phyloP scores from a whole-genome alignment of 768 basidiomycete genomes.

The Plicaturopsis crispa region DNA sequence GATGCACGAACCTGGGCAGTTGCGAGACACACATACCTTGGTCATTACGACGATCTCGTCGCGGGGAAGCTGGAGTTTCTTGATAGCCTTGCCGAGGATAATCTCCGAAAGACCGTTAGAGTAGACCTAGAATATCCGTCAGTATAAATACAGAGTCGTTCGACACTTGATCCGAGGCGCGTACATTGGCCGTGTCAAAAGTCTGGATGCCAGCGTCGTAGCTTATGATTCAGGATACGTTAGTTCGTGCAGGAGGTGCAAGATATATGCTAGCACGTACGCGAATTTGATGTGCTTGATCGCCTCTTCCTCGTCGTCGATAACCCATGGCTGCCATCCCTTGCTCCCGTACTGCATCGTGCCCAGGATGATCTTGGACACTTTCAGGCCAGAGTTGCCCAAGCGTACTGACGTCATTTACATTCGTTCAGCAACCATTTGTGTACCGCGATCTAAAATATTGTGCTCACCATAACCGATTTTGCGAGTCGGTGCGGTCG shows the following conservation, averaged over 20 bases:
- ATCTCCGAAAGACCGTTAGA: conserved; percentile 35
- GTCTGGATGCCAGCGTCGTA: conserved; percentile 28
- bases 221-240: too few relatives aligned
- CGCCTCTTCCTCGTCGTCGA: conserved; percentile 34
- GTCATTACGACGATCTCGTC: conserved; percentile 47
- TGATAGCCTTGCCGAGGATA: conserved; percentile 40
- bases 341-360: conserved; percentile 37
- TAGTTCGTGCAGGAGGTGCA: not conserved
- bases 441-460: too few relatives aligned
- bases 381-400: conserved; percentile 41
- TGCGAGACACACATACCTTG: conserved; percentile 22
- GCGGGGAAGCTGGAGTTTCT: conserved; percentile 33
- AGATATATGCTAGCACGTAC: conserved; percentile 18
- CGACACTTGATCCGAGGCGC: conserved; percentile 5
- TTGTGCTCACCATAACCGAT: too few relatives aligned
- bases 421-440: too few relatives aligned
- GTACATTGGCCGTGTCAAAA: conserved; percentile 26
- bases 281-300: conserved; percentile 35
- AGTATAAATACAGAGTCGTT: not conserved
- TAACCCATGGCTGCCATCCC: conserved; percentile 45
- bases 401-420: conserved; percentile 27
- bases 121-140: conserved; percentile 27
- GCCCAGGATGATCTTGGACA: conserved; percentile 44
- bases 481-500: too few relatives aligned
- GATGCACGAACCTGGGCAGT: not conserved